Conservation (phyloP, 352 stramenopile species). For the Globisporangium lucens region DNA sequence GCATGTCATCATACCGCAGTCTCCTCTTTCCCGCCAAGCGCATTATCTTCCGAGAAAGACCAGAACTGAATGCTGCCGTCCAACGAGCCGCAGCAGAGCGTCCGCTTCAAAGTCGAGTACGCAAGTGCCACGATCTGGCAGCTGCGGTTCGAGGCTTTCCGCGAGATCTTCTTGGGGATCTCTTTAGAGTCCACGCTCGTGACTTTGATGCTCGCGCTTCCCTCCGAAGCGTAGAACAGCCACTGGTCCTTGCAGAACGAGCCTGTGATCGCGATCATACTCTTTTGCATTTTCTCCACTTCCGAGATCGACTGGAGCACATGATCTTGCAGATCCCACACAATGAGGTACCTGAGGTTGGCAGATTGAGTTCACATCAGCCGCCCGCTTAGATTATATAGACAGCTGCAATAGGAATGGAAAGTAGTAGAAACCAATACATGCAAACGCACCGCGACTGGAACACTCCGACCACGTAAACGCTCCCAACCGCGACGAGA, state of each 20-base stretch:
- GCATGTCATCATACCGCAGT: conserved; percentile 7
- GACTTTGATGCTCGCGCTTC: conserved; percentile 70
- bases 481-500: conserved; percentile 38
- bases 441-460: conserved; percentile 30
- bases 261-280: conserved; percentile 44
- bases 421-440: not conserved
- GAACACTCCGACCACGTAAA: conserved; percentile 53
- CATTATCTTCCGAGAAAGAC: conserved; percentile 47
- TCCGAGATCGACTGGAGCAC: conserved; percentile 62
- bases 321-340: conserved; percentile 66
- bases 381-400: not conserved
- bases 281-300: conserved; percentile 60
- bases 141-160: conserved; percentile 61
- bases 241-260: conserved; percentile 58
- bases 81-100: conserved; percentile 58
- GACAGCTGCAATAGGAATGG: not conserved
- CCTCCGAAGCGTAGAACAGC: conserved; percentile 73
- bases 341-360: conserved; percentile 34
- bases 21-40: conserved; percentile 32
- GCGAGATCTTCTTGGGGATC: conserved; percentile 64
- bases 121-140: conserved; percentile 47
- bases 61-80: conserved; percentile 71
- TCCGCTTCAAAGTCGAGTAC: conserved; percentile 45
- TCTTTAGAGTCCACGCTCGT: conserved; percentile 44
- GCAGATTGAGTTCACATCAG: not conserved